phyloP scores from a whole-genome alignment of 345 rosid genomes.

The Syzygium aqueum region DNA sequence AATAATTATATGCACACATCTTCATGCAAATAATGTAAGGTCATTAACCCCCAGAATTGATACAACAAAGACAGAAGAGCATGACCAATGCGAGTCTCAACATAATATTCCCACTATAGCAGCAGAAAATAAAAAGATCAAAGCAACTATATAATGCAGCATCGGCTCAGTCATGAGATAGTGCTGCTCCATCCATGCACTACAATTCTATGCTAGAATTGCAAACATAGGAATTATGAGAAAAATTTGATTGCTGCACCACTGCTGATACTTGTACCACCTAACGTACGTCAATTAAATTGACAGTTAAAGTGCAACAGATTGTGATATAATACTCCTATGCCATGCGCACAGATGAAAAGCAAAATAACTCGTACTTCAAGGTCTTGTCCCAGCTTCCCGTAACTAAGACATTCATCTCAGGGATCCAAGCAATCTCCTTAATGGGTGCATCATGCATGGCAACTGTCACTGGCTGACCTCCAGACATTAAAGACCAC shows the following conservation, averaged over 20 bases:
- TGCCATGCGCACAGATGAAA: not conserved
- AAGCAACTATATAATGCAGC: not conserved
- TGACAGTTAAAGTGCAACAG: not conserved
- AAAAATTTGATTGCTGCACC: not conserved
- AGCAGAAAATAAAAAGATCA: not conserved
- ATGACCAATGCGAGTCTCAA: not conserved
- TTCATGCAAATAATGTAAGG: not conserved
- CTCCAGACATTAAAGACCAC: conserved; percentile 90
- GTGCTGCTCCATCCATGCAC: not conserved
- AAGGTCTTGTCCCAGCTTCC: conserved; percentile 97
- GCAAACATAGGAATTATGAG: not conserved
- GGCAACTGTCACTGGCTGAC: conserved; percentile 82
- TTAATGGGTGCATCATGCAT: conserved; percentile 88
- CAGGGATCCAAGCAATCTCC: conserved; percentile 92
- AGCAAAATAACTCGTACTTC: conserved; percentile 32
- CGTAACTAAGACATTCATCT: conserved; percentile 72
- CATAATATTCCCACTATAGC: not conserved
- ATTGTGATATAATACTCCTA: not conserved
- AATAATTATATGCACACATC: not conserved
- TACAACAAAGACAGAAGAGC: not conserved
- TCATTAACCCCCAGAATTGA: not conserved
- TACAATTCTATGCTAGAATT: not conserved
- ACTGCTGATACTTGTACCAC: not conserved
- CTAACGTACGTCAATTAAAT: not conserved
- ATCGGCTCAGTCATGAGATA: not conserved